Evolutionary conservation across 805 yeast genomes (phyloP), one percentile per base, ranked within the genome.

Genomic region (Candida namnaoensis): DNA sequence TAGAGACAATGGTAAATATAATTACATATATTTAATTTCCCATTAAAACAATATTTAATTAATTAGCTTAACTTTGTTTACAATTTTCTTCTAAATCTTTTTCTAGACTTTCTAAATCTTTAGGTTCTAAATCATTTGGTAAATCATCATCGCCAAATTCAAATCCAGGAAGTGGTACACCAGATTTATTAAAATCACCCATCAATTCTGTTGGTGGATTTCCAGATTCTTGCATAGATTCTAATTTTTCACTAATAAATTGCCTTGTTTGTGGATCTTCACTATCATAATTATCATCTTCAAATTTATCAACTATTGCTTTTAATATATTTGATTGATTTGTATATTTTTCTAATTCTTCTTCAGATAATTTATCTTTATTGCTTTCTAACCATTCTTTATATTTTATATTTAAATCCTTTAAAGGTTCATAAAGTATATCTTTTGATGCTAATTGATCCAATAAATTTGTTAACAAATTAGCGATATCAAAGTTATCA

Each of bases 401-500:
- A 57, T 80, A 87, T 55, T 85, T 86, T 11, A 67, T 63, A 48
- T 80, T 76, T 57, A 90, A 70, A 45, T 88, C 95, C 53, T 81
- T 83, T 63, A 91, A 72, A 3, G 98, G 96, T 50, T 83, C 95
- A 56, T 86, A 90, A 34, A 91, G 69, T 19, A 90, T 84, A 43
- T 82, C 90, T 55, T 88, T 91, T 5, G 93, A 78, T 7, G 93
- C 76, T 58, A 91, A 71, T 56, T 88, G 91, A 47, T 78, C 81
- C 52, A 91, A 68, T 78, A 91, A 79, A 33, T 84, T 87, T 15
- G 71, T 72, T 45, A 87, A 63, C 38, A 87, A 62, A 44, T 76
- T 75, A 25, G 81, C 67, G 61, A 81, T 72, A 54, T 82, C 88
- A 47, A 82, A 62, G 45, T 71, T 75, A 1, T 60, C 66, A 13